These are phyloP conservation scores for Aspergillus campestris DNA, from an alignment of 495 filamentous ascomycete species.

Conservation along the genomic window DNA sequence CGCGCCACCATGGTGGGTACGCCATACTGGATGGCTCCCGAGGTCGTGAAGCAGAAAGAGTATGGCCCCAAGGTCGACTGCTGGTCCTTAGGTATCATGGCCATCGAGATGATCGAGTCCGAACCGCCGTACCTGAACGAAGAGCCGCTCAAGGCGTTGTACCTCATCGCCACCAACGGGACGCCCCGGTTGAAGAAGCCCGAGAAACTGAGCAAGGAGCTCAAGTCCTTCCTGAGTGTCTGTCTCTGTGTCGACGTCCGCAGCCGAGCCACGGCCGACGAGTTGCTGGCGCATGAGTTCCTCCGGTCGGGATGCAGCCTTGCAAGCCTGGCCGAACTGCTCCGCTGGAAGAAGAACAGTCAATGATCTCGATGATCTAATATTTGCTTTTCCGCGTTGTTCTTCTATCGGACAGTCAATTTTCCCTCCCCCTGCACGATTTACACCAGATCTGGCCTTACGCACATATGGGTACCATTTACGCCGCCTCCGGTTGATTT, in stretches of 20 bases:
- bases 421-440: slow-evolving; percentile 11
- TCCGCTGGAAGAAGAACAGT: slow-evolving; percentile 56
- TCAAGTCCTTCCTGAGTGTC: slow-evolving; percentile 90
- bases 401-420: slow-evolving; percentile 1
- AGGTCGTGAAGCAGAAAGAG: slow-evolving; percentile 98
- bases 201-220: slow-evolving; percentile 90
- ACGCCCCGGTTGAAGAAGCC: slow-evolving; percentile 96
- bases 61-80: slow-evolving; percentile 98
- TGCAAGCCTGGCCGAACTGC: slow-evolving; percentile 71
- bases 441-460: slow-evolving; percentile 19
- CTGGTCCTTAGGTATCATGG: slow-evolving; percentile 99
- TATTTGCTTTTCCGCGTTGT: not conserved
- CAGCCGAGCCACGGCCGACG: slow-evolving; percentile 81
- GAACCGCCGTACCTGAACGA: slow-evolving; percentile 97
- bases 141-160: slow-evolving; percentile 91
- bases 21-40: slow-evolving; percentile 99
- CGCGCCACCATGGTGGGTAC: slow-evolving; percentile 99
- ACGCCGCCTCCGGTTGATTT: slow-evolving; percentile 21
- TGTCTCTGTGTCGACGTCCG: slow-evolving; percentile 96
- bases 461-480: slow-evolving; percentile 32
- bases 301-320: slow-evolving; percentile 59
- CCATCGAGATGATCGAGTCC: slow-evolving; percentile 99
- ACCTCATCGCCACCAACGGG: slow-evolving; percentile 95
- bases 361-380: slow-evolving; percentile 8
- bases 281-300: slow-evolving; percentile 79